Conservation (phyloP, 2,329 filamentous ascomycete species). For the Penicillium brevicompactum region DNA sequence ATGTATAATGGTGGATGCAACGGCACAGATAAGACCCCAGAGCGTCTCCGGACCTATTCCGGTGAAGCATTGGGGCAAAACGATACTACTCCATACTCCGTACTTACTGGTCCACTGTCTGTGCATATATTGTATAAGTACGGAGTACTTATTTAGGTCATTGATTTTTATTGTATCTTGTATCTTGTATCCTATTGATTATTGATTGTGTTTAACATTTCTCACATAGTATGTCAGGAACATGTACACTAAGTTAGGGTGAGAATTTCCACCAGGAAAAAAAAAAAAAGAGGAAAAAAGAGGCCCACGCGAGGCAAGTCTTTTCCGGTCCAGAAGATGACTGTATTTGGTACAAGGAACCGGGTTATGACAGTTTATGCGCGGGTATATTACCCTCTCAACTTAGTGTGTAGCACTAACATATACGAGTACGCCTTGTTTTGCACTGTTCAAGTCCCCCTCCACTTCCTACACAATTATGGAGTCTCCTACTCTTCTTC, state of each 20-base stretch:
- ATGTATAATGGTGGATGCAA: slow-evolving; percentile 15
- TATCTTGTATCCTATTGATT: too few species aligned
- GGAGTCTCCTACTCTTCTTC: too few species aligned
- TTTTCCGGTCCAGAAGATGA: neutral
- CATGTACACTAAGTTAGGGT: too few species aligned
- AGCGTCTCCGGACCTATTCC: slow-evolving; percentile 17
- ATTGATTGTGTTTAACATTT: too few species aligned
- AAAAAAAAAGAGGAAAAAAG: neutral
- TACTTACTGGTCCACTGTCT: neutral
- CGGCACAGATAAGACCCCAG: slow-evolving; percentile 15
- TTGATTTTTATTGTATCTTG: neutral
- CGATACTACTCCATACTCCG: neutral
- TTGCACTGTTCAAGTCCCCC: too few species aligned
- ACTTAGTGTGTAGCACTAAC: neutral
- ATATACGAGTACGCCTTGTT: neutral
- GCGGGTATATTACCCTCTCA: neutral
- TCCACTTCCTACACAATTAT: too few species aligned
- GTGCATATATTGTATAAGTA: neutral
- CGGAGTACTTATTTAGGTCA: neutral
- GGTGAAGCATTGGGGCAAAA: slow-evolving; percentile 17
- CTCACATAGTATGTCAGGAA: too few species aligned
- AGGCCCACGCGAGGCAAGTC: slow-evolving; percentile 2
- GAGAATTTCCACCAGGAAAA: too few species aligned
- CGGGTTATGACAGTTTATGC: neutral
- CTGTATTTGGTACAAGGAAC: neutral